These are phyloP conservation scores for Tricholoma sp. DNA, from an alignment of 768 basidiomycete genomes.

Conservation along the genomic window DNA sequence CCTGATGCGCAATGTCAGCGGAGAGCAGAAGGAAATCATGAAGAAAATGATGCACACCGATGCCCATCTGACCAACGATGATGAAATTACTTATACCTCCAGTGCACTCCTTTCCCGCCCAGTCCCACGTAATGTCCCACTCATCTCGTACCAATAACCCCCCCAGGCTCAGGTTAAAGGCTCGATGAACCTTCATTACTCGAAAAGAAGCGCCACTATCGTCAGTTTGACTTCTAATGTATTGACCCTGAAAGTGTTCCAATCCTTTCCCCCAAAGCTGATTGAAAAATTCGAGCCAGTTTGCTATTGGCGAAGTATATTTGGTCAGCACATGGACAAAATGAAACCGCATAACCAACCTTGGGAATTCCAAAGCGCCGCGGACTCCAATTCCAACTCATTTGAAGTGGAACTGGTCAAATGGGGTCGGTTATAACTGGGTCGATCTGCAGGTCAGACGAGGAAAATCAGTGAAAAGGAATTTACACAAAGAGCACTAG, in stretches of 20 bases:
- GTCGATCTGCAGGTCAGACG: neutral
- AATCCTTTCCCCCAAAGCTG: too few relatives aligned
- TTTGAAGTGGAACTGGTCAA: neutral
- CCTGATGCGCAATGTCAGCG: too few relatives aligned
- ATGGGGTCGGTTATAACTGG: neutral
- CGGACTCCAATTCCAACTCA: neutral
- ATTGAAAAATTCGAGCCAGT: neutral
- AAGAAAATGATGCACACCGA: too few relatives aligned
- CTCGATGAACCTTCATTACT: neutral
- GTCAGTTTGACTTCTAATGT: neutral
- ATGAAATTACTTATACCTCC: too few relatives aligned
- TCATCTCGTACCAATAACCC: neutral
- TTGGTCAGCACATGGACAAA: too few relatives aligned
- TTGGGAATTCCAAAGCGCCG: neutral
- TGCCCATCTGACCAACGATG: too few relatives aligned
- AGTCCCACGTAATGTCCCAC: neutral
- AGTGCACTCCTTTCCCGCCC: neutral
- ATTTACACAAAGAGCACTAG: too few relatives aligned
- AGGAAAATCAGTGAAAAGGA: neutral
- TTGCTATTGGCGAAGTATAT: neutral
- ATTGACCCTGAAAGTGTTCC: too few relatives aligned
- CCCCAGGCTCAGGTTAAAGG: neutral
- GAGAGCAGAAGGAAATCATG: too few relatives aligned
- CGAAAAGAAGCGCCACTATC: neutral
- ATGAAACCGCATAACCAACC: neutral